Percentiles rank a stretch among this genome's conserved stretches.
phyloP scores from a whole-genome alignment of 495 filamentous ascomycete species.

The Xylaria cubensis region DNA sequence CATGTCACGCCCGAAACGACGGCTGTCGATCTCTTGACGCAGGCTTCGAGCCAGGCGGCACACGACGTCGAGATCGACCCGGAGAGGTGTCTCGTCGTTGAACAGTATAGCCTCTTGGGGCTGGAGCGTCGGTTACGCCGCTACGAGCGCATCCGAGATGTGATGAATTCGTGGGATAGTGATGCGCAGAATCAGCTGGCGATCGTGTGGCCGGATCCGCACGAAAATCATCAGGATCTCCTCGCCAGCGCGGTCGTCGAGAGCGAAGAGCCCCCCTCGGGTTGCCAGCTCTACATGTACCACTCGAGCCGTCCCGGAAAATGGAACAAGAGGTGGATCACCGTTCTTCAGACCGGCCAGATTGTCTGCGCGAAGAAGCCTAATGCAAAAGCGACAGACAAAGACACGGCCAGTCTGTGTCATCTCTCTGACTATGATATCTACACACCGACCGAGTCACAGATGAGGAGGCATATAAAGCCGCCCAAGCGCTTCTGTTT shows the following conservation, averaged over 20 bases:
- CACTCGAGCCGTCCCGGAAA: conserved; percentile 79
- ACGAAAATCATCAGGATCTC: conserved; percentile 48
- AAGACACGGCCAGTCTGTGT: conserved; percentile 74
- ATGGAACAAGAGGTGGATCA: conserved; percentile 88
- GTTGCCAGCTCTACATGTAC: conserved; percentile 72
- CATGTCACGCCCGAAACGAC: conserved; percentile 77
- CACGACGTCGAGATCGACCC: conserved; percentile 61
- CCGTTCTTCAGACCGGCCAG: conserved; percentile 75
- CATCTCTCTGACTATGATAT: conserved; percentile 95
- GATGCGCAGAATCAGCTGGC: conserved; percentile 75
- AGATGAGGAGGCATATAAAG: conserved; percentile 67
- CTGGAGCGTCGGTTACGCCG: conserved; percentile 82
- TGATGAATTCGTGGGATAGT: conserved; percentile 89
- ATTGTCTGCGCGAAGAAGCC: conserved; percentile 75
- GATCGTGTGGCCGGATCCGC: conserved; percentile 49
- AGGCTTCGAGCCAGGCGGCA: conserved; percentile 61
- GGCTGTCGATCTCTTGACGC: conserved; percentile 70
- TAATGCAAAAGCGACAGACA: conserved; percentile 56
- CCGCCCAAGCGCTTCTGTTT: conserved; percentile 83
- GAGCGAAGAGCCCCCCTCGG: conserved; percentile 60
- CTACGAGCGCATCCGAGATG: conserved; percentile 86
- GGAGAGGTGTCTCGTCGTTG: conserved; percentile 69
- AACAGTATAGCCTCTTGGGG: conserved; percentile 76
- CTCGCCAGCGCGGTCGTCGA: conserved; percentile 59
- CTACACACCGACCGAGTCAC: conserved; percentile 72